Percentiles rank a stretch among this genome's conserved stretches.
Conservation (phyloP, 345 rosid species). For the Zanthoxylum bungeanum region DNA sequence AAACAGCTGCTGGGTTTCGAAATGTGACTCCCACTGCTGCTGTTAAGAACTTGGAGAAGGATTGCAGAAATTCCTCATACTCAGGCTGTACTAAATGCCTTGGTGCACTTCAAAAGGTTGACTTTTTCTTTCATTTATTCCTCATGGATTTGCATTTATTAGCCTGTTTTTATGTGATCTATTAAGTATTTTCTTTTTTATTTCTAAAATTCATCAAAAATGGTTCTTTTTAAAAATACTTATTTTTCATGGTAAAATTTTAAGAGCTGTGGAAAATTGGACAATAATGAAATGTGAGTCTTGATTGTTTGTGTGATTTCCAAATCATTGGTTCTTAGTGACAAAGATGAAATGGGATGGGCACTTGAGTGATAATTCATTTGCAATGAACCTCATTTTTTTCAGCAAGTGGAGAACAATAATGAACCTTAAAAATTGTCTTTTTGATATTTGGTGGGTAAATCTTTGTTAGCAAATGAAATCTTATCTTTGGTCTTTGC, state of each 20-base stretch:
- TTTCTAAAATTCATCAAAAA: background rate
- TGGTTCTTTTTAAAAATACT: background rate
- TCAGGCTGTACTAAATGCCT: conserved; percentile 96
- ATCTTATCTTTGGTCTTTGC: background rate
- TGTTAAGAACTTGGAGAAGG: conserved; percentile 80
- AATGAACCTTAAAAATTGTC: background rate
- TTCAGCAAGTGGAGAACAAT: no score
- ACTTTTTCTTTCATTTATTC: background rate
- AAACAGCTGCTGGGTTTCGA: conserved; percentile 49
- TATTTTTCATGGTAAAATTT: background rate
- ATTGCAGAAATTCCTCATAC: conserved; percentile 82
- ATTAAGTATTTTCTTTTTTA: no score
- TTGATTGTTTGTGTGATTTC: background rate
- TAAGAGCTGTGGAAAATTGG: background rate
- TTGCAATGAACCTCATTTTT: background rate
- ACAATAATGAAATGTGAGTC: no score
- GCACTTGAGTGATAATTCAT: background rate
- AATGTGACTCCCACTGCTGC: conserved; percentile 93
- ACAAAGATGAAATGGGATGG: background rate
- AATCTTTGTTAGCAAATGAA: background rate
- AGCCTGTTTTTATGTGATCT: conserved; percentile 13
- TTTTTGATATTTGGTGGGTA: background rate
- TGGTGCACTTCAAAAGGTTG: conserved; percentile 90
- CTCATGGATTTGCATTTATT: conserved; percentile 20
- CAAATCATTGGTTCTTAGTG: background rate